Base-by-base conservation (phyloP, 345 rosid genomes). In the Citrus maxima region DNA sequence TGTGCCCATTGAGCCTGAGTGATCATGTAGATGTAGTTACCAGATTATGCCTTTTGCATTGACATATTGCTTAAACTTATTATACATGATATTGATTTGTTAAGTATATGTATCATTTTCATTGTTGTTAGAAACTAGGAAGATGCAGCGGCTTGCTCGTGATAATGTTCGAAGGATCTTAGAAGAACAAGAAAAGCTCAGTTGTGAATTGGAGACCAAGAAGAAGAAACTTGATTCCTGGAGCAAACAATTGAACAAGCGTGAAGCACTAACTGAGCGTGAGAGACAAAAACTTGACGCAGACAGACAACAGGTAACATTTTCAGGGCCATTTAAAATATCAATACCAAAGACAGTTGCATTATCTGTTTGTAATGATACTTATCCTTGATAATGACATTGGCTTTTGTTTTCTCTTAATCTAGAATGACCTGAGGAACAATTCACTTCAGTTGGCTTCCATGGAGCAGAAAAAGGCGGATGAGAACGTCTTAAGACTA, bases 241-340 rank as follows among this genome's bases (percentile, higher is more conserved):
- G 97, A 86, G 82, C 87, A 93, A 86, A 80, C 84, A 88, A 66
- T 80, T 94, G 87, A 92, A 92, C 75, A 93, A 94, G 72, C 89
- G 90, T 32, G 98, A 92, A 86, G 88, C 93, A 21, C 55, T 89
- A 10, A 93, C 98, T 68, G 99, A 94, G 83, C 85, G 89, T 22
- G 98, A 95, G 82, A 88, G 90, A 67, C 92, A 88, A 80, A 91
- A 88, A 84, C 97, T 94, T 79, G 93, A 92, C 61, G 97, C 92
- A 77, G 99, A 92, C n/a, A 94, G 81, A 90, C 82, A 84, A 85
- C 88, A 88, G 92, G 98, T 91, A 80, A 62, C 37, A 10, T 22
- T 10, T 42, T 3, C 22, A 19, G 49, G 16, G 6, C 63, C 71
- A 49, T 55, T 67, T 55, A 67, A 64, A 58, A 21, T 59, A 38